Base-by-base conservation (phyloP, 2,329 filamentous ascomycete genomes). In the Aureobasidium leucospermi region DNA sequence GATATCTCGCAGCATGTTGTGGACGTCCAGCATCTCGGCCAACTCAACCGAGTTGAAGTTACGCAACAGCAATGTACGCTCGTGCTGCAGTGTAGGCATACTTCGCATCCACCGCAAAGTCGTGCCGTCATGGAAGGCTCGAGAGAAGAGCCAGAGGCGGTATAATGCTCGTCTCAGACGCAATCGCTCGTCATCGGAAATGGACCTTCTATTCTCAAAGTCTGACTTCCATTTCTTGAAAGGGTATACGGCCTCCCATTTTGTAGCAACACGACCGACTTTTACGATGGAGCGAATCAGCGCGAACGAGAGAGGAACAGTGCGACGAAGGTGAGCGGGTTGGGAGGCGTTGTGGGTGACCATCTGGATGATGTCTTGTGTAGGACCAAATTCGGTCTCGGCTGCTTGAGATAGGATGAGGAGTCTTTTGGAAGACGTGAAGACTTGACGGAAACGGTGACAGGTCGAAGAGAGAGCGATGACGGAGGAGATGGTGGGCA, bases 221-320 rank as follows among this genome's bases (percentile, higher is more conserved):
- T 83, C 77, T 59, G 73, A 67, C 65, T 83, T 84, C 83, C 83
- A 86, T 68, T 84, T 84, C 70, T 84, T 83, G 67, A 81, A 76
- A 0, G 82, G 81, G 65, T 85, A 86, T n/a, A 85, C 76, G n/a
- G 76, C 74, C 65, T 80, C 80, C 79, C 82, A 85, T 65, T 78
- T 78, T 65, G 77, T 76, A 4, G 83, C 83, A 1, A 83, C 73
- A 13, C 75, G 74, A 43, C 83, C 83, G 16, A 80, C 73, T 45
- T 75, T 72, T 28, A 84, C 71, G 45, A 84, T 74, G 63, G 85
- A 82, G 61, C 77, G 74, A 39, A 86, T 72, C 6, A 86, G 71
- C 1, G 81, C 75, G 55, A 80, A 71, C 0, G 81, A 84, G 57
- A 84, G 74, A 1, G 80, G 79, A 0, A 79, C 79, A 16, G 71